Evolutionary conservation across 75 land plant genomes (phyloP), one percentile per base, ranked within the genome.

Genomic region (Gnetum montanum): DNA sequence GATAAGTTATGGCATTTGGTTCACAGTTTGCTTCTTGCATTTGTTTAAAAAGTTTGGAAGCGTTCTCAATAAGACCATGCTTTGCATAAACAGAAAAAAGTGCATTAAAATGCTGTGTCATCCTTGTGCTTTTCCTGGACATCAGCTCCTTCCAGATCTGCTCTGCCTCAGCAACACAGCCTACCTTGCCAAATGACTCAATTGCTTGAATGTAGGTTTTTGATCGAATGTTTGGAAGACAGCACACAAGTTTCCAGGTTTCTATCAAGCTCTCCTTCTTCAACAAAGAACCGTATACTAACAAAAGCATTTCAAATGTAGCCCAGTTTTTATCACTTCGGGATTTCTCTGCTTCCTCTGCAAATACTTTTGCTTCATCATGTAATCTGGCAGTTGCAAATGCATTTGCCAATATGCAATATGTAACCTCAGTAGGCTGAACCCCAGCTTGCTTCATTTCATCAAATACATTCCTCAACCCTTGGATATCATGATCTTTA

Each of bases 131-230:
- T 56, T 68, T 75, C 8, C 25, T 35, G 13, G 74, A 54, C 54
- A 70, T 68, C 79, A 88, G 68, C 34, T 74, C 79, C 23, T 36
- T 18, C 73, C 76, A 84, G 25, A 88, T 31, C 57, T 88, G 77
- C 58, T 85, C 94, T 18, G 85, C 85, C 58, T 76, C 69, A 60
- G 25, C 62, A 13, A 85, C 56, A 41, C 60, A 43, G 4, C 79
- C 80, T 16, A 68, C 54, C 52, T 75, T 78, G 18, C 89, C 89
- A 70, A 85, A 75, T 22, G 94, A 74, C 71, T 88, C 89, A 56
- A 88, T 67, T 40, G 68, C 83, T 6, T 72, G 60, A 4, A 88
- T 27, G 33, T 49, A 85, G 60, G 85, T 81, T 70, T 85, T 78
- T 33, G 66, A 41, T 46, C 75, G 64, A 29, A 85, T 62, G 34